phyloP scores from a whole-genome alignment of 2,329 filamentous ascomycete genomes.

The Colletotrichum agaves region DNA sequence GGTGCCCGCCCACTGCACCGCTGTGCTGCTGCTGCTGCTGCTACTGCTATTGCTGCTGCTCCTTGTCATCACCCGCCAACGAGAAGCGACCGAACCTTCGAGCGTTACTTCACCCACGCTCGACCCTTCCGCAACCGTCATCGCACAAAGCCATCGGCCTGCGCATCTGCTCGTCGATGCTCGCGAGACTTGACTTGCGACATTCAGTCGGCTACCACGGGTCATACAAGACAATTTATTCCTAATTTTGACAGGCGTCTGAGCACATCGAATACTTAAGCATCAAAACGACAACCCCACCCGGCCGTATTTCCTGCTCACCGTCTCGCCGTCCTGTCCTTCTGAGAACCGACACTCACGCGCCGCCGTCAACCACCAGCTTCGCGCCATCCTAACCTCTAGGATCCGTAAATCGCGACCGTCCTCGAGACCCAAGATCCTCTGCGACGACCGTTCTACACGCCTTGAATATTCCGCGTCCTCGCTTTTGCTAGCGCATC shows the following conservation, averaged over 20 bases:
- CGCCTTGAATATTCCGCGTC: not conserved
- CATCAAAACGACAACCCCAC: conserved; percentile 47
- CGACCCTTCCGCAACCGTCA: conserved; percentile 33
- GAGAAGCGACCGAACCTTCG: conserved; percentile 26
- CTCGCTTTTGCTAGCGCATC: conserved; percentile 34
- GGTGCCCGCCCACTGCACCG: conserved; percentile 21
- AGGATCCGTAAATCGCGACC: not conserved
- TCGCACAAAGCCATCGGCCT: conserved; percentile 28
- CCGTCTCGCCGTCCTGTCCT: conserved; percentile 40
- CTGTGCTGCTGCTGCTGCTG: conserved; percentile 18
- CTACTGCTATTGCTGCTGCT: not conserved
- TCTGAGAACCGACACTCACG: conserved; percentile 18
- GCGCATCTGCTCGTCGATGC: conserved; percentile 28
- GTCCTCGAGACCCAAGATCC: not conserved
- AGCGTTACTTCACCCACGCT: conserved; percentile 5
- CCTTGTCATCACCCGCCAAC: conserved; percentile 33
- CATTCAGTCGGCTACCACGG: conserved; percentile 46
- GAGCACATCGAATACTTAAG: conserved; percentile 53
- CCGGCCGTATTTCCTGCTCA: conserved; percentile 39
- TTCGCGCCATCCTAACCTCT: conserved; percentile 36
- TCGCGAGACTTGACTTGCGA: conserved; percentile 32
- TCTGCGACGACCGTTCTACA: conserved; percentile 1
- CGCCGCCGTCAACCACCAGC: conserved; percentile 6
- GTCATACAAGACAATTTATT: conserved; percentile 58
- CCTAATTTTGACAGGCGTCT: conserved; percentile 45